Base-by-base conservation (phyloP, 495 filamentous ascomycete genomes). In the Umbilicaria muhlenbergii region DNA sequence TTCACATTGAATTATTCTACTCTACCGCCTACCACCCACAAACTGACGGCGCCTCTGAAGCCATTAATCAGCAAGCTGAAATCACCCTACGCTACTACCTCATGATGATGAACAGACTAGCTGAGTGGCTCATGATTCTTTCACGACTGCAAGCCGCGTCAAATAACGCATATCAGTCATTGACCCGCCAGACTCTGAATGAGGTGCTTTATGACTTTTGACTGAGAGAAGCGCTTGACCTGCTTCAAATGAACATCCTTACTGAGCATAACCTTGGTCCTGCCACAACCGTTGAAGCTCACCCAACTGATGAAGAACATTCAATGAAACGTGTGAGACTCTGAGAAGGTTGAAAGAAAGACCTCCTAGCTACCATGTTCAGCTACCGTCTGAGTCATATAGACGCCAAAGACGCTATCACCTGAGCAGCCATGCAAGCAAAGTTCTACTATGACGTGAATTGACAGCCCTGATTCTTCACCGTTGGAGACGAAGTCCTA, bases 1-100 rank as follows among this genome's bases (percentile, higher is more conserved):
- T 44, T 6, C 13, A 44, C 3, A 14, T 38, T 8, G 3, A 8
- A 0, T 28, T 44, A n/a, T 14, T 44, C 3, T 38, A 38, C 10
- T 28, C 37, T 0, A 46, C 51, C 10, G 42, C 49, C 4, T 49
- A 45, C 24, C 49, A 57, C 32, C 46, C 51, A 0, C 48, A 57
- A 35, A 47, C 51, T 0, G 48, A 54, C 21, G 45, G 51, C 2
- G 15, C 36, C 13, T 43, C 43, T 14, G 48, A 57, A 34, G 36
- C 45, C 1, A 45, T 39, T 4, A 56, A 51, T 24, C 42, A 51
- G 19, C 37, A 36, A 8, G 15, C 41, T 1, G 48, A 56, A 36
- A 48, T 51, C 13, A 38, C 24, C 8, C 24, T 28, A 1, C 2
- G 2, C 4, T 28, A 28, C 24, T 28, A 28, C 24, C 2, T 28